Percentiles rank a stretch among this genome's conserved stretches.
These are phyloP conservation scores for Pyrenophora graminea DNA, from an alignment of 2,329 filamentous ascomycete species.

Conservation along the genomic window DNA sequence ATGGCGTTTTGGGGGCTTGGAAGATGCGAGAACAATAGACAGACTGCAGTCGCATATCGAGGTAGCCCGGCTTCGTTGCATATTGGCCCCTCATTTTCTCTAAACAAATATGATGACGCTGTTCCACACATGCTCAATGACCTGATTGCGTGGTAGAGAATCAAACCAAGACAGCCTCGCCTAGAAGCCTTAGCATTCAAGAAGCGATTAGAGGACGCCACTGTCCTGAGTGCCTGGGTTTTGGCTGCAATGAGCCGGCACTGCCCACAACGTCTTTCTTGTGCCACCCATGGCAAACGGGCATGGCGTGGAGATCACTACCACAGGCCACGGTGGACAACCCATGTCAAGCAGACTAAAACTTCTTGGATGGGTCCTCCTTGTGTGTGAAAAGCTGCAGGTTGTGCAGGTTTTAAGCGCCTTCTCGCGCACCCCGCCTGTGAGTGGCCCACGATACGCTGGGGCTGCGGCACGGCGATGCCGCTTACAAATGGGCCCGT, in stretches of 20 bases:
- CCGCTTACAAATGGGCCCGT: slow-evolving; percentile 20
- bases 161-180: not conserved
- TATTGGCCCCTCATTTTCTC: slow-evolving; percentile 4
- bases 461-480: slow-evolving; percentile 28
- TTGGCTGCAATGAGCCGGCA: slow-evolving; percentile 21
- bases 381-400: slow-evolving; percentile 15
- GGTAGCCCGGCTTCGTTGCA: slow-evolving; percentile 15
- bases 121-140: not conserved
- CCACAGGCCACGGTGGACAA: slow-evolving; percentile 18
- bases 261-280: slow-evolving; percentile 26
- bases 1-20: slow-evolving; percentile 19
- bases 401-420: slow-evolving; percentile 14
- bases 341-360: slow-evolving; percentile 17
- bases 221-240: slow-evolving; percentile 14
- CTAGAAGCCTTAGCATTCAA: not conserved
- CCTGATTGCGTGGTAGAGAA: not conserved
- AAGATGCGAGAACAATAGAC: slow-evolving; percentile 15
- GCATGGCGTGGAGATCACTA: slow-evolving; percentile 23
- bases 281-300: slow-evolving; percentile 21
- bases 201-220: slow-evolving; percentile 12
- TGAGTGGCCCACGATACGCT: slow-evolving; percentile 31
- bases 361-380: slow-evolving; percentile 20
- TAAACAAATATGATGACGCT: slow-evolving; percentile 11
- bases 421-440: slow-evolving; percentile 13
- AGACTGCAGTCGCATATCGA: slow-evolving; percentile 11